A percentile compares a stretch with the other conserved stretches of the same genome.
Conservation (phyloP, 495 filamentous ascomycete species). For the Annulohypoxylon moriforme region DNA sequence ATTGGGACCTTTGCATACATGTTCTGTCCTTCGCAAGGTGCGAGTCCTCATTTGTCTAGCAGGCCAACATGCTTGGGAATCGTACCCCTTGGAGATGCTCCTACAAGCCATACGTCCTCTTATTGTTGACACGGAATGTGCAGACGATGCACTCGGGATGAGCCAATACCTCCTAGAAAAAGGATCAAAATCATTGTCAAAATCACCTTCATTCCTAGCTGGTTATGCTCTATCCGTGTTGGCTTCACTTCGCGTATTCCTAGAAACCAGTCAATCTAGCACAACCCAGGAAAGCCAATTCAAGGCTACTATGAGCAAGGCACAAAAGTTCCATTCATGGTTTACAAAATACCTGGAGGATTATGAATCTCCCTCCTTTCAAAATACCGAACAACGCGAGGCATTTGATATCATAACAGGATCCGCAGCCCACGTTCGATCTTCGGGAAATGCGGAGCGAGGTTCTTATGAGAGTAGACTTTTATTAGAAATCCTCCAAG, state of each 20-base stretch:
- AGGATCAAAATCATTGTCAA: conserved; percentile 72
- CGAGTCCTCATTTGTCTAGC: conserved; percentile 83
- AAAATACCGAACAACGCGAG: conserved; percentile 54
- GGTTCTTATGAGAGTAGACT: conserved; percentile 77
- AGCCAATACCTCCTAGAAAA: conserved; percentile 82
- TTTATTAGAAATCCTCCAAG: conserved; percentile 77
- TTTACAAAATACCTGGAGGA: conserved; percentile 69
- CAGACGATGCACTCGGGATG: conserved; percentile 91
- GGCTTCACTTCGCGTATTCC: conserved; percentile 77
- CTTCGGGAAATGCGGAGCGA: conserved; percentile 67
- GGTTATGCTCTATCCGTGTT: conserved; percentile 81
- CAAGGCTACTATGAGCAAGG: conserved; percentile 72
- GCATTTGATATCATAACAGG: conserved; percentile 73
- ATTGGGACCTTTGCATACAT: conserved; percentile 85
- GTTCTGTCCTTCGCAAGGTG: conserved; percentile 86
- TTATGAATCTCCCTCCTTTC: conserved; percentile 65
- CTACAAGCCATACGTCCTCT: conserved; percentile 83
- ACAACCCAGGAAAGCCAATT: conserved; percentile 83
- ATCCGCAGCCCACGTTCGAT: conserved; percentile 69
- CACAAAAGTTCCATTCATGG: conserved; percentile 76
- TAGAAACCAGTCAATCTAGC: conserved; percentile 72
- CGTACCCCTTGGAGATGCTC: conserved; percentile 93
- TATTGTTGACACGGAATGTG: conserved; percentile 82
- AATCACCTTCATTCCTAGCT: conserved; percentile 77
- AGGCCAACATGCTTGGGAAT: conserved; percentile 72